Conservation (phyloP, 2,329 filamentous ascomycete genomes). For the Verruconis gallopava region DNA sequence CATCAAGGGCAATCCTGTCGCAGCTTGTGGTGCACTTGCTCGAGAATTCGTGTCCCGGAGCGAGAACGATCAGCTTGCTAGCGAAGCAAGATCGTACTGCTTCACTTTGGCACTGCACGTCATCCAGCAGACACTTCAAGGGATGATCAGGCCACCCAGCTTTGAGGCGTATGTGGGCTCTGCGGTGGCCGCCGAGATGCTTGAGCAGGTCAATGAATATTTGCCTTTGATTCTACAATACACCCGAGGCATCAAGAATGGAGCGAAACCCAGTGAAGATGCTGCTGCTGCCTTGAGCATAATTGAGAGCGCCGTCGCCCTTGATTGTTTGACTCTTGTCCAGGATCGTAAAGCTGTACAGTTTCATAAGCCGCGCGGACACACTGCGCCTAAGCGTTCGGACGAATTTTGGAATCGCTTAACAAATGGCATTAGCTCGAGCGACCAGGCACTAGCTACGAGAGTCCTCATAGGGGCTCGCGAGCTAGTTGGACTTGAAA, state of each 20-base stretch:
- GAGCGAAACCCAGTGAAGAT: conserved; percentile 19
- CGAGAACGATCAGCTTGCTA: conserved; percentile 31
- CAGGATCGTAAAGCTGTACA: conserved; percentile 54
- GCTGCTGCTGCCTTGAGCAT: conserved; percentile 46
- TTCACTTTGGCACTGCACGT: conserved; percentile 17
- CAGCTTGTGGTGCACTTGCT: conserved; percentile 68
- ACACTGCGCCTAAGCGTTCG: conserved; percentile 56
- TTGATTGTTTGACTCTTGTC: conserved; percentile 59
- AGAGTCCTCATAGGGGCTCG: conserved; percentile 59
- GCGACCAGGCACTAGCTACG: conserved; percentile 59
- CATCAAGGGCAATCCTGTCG: conserved; percentile 62
- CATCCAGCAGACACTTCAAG: conserved; percentile 22
- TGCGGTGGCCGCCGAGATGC: conserved; percentile 39
- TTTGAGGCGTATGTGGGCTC: conserved; percentile 26
- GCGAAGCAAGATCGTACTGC: conserved; percentile 2
- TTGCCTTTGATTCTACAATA: conserved; percentile 26
- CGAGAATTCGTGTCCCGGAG: conserved; percentile 59
- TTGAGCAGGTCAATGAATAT: conserved; percentile 53
- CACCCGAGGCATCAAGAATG: conserved; percentile 19
- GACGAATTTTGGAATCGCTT: conserved; percentile 68
- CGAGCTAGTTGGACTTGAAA: conserved; percentile 62
- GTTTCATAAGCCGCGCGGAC: conserved; percentile 47
- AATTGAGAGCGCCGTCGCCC: conserved; percentile 50
- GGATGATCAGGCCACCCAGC: conserved; percentile 21
- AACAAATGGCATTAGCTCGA: conserved; percentile 51